Conservation (phyloP, 768 basidiomycete species). For the Macrocybe gigantea region DNA sequence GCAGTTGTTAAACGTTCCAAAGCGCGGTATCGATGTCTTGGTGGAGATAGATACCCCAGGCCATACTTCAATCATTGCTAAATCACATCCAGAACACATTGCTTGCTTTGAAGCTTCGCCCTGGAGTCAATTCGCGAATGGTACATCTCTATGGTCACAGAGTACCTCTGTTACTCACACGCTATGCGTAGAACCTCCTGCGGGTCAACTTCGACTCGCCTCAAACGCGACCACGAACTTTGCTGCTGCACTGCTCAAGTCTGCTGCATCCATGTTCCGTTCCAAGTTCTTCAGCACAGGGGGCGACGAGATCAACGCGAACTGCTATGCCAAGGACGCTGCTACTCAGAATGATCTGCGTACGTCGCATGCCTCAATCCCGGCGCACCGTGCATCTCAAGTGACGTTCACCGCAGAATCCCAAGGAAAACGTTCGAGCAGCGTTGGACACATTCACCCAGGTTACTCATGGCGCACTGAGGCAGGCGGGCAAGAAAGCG, state of each 20-base stretch:
- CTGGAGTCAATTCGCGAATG: conserved; percentile 57
- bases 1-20: neutral
- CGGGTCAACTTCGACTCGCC: conserved; percentile 77
- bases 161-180: neutral
- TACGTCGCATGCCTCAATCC: conserved; percentile 6
- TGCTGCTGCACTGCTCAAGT: conserved; percentile 44
- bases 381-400: no score
- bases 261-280: conserved; percentile 44
- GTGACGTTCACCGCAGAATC: conserved; percentile 12
- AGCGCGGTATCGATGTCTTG: conserved; percentile 74
- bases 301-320: conserved; percentile 73
- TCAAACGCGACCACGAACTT: conserved; percentile 55
- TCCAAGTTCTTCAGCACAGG: conserved; percentile 70
- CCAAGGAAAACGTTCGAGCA: conserved; percentile 48
- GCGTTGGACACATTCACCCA: conserved; percentile 61
- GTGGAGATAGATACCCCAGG: conserved; percentile 82
- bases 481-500: conserved; percentile 57
- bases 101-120: conserved; percentile 61
- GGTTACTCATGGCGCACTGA: conserved; percentile 52
- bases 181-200: conserved; percentile 56
- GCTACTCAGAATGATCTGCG: conserved; percentile 52
- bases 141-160: conserved; percentile 11
- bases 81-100: conserved; percentile 69
- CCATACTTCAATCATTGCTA: conserved; percentile 64
- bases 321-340: conserved; percentile 58